A percentile compares a stretch with the other conserved stretches of the same genome.
These are phyloP conservation scores for Pyrenophora graminea DNA, from an alignment of 2,329 filamentous ascomycete species.

Conservation along the genomic window DNA sequence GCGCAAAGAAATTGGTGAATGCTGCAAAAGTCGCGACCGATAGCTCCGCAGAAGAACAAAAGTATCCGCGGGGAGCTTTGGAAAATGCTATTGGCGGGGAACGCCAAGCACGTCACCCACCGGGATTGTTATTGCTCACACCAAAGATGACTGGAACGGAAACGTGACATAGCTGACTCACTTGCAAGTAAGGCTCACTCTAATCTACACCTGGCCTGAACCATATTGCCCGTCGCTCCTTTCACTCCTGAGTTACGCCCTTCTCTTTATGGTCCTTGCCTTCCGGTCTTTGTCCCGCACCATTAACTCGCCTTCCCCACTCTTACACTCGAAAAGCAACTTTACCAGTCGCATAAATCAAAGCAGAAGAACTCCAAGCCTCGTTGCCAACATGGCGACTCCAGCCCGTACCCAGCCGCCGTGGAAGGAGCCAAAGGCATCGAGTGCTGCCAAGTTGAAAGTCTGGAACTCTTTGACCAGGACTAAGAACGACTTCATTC, in stretches of 20 bases:
- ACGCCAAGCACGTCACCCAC: slow-evolving; percentile 29
- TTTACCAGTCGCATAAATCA: slow-evolving; percentile 12
- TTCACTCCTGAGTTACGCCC: slow-evolving; percentile 8
- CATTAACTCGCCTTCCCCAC: slow-evolving; percentile 31
- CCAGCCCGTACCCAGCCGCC: slow-evolving; percentile 45
- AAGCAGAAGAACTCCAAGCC: slow-evolving; percentile 4
- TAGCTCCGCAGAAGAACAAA: slow-evolving; percentile 15
- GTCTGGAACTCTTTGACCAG: slow-evolving; percentile 82
- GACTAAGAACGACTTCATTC: slow-evolving; percentile 73
- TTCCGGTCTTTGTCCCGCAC: slow-evolving; percentile 32
- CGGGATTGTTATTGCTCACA: slow-evolving; percentile 15
- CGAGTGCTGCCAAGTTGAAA: slow-evolving; percentile 62
- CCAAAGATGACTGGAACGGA: slow-evolving; percentile 11
- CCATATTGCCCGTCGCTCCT: slow-evolving; percentile 23
- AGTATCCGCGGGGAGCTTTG: slow-evolving; percentile 29
- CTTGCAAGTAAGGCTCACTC: slow-evolving; percentile 14
- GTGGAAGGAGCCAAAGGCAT: slow-evolving; percentile 45
- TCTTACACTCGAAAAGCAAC: slow-evolving; percentile 20
- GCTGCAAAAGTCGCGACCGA: neutral
- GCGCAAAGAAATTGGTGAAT: no score
- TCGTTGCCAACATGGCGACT: slow-evolving; percentile 39
- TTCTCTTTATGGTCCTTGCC: slow-evolving; percentile 41
- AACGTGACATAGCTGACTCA: slow-evolving; percentile 29
- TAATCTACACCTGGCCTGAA: slow-evolving; percentile 19
- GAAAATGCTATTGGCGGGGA: slow-evolving; percentile 30